Base-by-base conservation (phyloP, 805 yeast genomes). In the Suhomyces kilbournensis region DNA sequence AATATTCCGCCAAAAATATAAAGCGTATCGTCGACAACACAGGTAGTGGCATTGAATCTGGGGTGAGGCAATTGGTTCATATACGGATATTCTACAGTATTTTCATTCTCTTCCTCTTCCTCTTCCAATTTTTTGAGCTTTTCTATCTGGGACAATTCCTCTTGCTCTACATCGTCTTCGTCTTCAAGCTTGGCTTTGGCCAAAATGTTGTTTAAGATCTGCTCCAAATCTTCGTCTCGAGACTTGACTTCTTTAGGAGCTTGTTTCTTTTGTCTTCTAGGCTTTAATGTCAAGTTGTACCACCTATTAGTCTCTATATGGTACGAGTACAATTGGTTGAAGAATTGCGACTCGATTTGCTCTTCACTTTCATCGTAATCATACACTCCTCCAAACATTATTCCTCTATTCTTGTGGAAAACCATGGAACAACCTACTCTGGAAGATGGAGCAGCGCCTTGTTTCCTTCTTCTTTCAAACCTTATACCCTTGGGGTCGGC, bases 331-430 rank as follows among this genome's bases (percentile, higher is more conserved):
- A 93, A 69, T 54, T 85, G 84, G 66, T 92, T 91, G 71, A 81
- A 93, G 67, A 92, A 93, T 46, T 81, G 83, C 1, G 97, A 90
- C 45, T 88, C 93, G 55, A 93, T 72, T 50, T 88, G 82, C 69
- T 94, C 98, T 67, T 93, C 98, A 12, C 97, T 93, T 69, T 93
- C 99, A 60, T 92, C 97, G 55, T 81, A 88, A 68, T 93, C 98
- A 62, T 82, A 92, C 12, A 94, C 99, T 61, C 98, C 98, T 38
- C 98, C 98, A 72, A 93, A 94, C 64, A 92, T 62, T 8, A 93
- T 79, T 53, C 97, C 97, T 73, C 97, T 83, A 53, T 96, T 96
- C 61, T 89, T 88, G 69, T 93, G 98, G 58, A 78, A 78, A 8
- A 85, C 91, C 85, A 93, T 82, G 3, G 96, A 85, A 64, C 96